Percentiles rank a stretch among this genome's conserved stretches.
Conservation (phyloP, 2,329 filamentous ascomycete species). For the Meredithiella fracta region DNA sequence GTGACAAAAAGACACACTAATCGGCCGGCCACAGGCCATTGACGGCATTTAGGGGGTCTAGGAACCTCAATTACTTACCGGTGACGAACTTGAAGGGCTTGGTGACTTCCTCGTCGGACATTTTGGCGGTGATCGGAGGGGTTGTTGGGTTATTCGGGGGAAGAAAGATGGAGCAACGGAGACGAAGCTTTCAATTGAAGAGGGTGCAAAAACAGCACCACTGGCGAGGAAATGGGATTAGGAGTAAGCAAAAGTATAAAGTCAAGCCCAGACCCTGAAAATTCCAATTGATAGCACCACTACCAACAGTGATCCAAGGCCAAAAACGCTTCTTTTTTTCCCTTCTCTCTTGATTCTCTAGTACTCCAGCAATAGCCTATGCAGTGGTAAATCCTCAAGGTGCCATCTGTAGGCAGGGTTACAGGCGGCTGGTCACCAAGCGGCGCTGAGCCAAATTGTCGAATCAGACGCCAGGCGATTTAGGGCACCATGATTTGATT, state of each 20-base stretch:
- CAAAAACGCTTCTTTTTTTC: slow-evolving; percentile 14
- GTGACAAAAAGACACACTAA: neutral
- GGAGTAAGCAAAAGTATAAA: slow-evolving; percentile 17
- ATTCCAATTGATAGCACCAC: slow-evolving; percentile 18
- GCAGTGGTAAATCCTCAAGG: no score
- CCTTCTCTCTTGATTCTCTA: neutral
- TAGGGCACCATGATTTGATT: slow-evolving; percentile 15
- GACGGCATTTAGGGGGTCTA: neutral
- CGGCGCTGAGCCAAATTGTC: slow-evolving; percentile 20
- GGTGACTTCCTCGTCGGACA: slow-evolving; percentile 85
- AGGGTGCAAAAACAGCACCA: slow-evolving; percentile 1
- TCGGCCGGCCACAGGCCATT: neutral
- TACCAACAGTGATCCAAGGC: slow-evolving; percentile 23
- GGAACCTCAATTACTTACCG: slow-evolving; percentile 46
- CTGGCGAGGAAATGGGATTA: neutral
- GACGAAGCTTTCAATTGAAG: slow-evolving; percentile 2
- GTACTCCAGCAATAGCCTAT: no score
- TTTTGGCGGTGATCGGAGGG: slow-evolving; percentile 37
- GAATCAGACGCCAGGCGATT: slow-evolving; percentile 28
- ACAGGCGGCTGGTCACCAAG: no score
- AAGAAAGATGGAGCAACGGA: slow-evolving; percentile 3
- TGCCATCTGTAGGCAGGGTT: no score
- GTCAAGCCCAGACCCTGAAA: neutral
- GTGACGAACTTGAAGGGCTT: slow-evolving; percentile 99
- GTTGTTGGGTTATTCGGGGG: neutral